Percentiles rank a stretch among this genome's conserved stretches.
phyloP scores from a whole-genome alignment of 495 filamentous ascomycete species.

The Annulohypoxylon stygium region DNA sequence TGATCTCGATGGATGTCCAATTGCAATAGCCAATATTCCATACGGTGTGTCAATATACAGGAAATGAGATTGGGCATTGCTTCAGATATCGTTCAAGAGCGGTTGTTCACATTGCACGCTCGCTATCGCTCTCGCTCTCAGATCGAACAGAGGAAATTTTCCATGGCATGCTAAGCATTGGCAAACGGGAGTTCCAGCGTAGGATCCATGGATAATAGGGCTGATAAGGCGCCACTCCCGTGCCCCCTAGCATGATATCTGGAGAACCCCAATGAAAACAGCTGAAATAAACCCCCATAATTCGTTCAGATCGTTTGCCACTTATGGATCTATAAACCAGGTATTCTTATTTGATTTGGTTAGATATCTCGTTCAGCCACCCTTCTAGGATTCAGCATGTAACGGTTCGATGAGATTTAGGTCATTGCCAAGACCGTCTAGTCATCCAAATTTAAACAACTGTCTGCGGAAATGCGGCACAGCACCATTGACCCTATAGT shows the following conservation, averaged over 20 bases:
- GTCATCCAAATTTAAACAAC: conserved; percentile 17
- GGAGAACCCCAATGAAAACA: not conserved
- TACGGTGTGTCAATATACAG: not conserved
- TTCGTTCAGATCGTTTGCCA: not conserved
- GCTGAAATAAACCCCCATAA: not conserved
- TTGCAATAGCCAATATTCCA: not conserved
- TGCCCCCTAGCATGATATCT: not conserved
- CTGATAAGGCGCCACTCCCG: not conserved
- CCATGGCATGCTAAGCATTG: not conserved
- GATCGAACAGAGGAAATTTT: not conserved
- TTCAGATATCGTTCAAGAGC: not conserved
- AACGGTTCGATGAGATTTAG: conserved; percentile 26
- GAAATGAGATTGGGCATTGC: not conserved
- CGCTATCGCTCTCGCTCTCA: not conserved
- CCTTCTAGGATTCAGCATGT: conserved; percentile 9
- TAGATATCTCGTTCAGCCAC: conserved; percentile 8
- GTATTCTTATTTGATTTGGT: not conserved
- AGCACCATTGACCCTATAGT: conserved; percentile 7
- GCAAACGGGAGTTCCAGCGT: not conserved
- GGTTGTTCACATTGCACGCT: not conserved
- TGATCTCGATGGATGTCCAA: not conserved
- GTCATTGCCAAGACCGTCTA: not conserved
- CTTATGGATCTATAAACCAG: not conserved
- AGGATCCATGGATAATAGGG: not conserved
- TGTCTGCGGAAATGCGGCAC: conserved; percentile 19